A percentile compares a stretch with the other conserved stretches of the same genome.
phyloP scores from a whole-genome alignment of 1,284 basidiomycete genomes.

The Porodaedalea pini region DNA sequence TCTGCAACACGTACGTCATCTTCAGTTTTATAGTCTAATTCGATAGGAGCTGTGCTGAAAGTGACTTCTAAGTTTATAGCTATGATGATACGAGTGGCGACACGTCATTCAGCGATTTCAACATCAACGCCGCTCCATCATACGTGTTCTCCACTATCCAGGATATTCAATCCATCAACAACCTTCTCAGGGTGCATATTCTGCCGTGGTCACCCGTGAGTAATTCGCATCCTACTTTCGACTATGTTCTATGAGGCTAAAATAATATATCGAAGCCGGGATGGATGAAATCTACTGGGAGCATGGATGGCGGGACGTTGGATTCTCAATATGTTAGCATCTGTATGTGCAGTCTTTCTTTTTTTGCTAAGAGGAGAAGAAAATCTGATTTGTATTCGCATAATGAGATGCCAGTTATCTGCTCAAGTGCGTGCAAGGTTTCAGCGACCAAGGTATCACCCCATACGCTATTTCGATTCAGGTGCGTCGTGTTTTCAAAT shows the following conservation, averaged over 20 bases:
- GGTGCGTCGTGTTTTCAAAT: slow-evolving; percentile 12
- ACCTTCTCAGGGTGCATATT: slow-evolving; percentile 40
- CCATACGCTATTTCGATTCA: slow-evolving; percentile 51
- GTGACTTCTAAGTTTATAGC: slow-evolving; percentile 40
- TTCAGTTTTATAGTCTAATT: neutral
- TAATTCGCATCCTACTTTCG: neutral
- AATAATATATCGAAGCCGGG: slow-evolving; percentile 43
- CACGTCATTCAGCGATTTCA: slow-evolving; percentile 45
- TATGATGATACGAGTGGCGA: slow-evolving; percentile 47
- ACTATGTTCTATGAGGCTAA: no score
- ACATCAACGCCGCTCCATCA: slow-evolving; percentile 44
- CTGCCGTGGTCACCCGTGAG: slow-evolving; percentile 54
- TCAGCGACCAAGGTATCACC: slow-evolving; percentile 43
- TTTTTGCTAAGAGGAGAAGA: neutral
- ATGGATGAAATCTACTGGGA: slow-evolving; percentile 51
- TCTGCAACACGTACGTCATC: slow-evolving; percentile 38
- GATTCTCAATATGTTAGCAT: slow-evolving; percentile 32
- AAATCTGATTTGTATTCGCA: neutral
- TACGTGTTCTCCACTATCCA: slow-evolving; percentile 48
- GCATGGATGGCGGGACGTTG: slow-evolving; percentile 48
- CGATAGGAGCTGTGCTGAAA: neutral
- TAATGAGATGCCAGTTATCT: slow-evolving; percentile 50
- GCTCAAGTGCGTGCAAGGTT: slow-evolving; percentile 51
- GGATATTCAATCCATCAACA: slow-evolving; percentile 47
- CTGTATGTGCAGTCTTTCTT: slow-evolving; percentile 30